These are phyloP conservation scores for Xylaria curta DNA, from an alignment of 495 filamentous ascomycete species.

Conservation along the genomic window DNA sequence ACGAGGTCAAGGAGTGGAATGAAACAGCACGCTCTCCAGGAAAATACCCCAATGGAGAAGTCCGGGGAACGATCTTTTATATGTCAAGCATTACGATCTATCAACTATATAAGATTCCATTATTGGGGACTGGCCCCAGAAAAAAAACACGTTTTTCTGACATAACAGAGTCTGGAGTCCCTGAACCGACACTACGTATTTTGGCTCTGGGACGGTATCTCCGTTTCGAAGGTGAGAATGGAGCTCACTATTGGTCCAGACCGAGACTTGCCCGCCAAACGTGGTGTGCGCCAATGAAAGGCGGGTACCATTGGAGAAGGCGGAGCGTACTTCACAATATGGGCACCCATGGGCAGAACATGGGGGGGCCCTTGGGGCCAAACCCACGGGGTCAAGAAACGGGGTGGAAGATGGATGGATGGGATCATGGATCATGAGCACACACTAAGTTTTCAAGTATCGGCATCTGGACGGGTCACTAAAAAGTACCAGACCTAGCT, in stretches of 20 bases:
- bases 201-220: conserved; percentile 8
- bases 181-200: not conserved
- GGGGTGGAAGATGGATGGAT: not conserved
- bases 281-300: conserved; percentile 11
- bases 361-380: not conserved
- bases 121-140: not conserved
- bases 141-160: not conserved
- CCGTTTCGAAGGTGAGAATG: not conserved
- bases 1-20: not conserved
- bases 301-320: not conserved
- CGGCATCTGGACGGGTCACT: conserved; percentile 1
- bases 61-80: conserved; percentile 24
- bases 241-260: not conserved
- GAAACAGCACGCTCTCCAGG: conserved; percentile 15
- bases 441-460: too few relatives aligned
- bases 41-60: conserved; percentile 22
- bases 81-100: conserved; percentile 9
- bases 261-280: conserved; percentile 12
- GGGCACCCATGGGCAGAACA: conserved; percentile 18
- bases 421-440: not conserved
- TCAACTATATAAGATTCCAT: not conserved
- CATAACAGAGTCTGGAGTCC: not conserved
- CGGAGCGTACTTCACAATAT: conserved; percentile 12
- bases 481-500: not conserved
- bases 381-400: conserved; percentile 14